phyloP scores from a whole-genome alignment of 805 yeast genomes.

The Saccharomyces eubayanus region DNA sequence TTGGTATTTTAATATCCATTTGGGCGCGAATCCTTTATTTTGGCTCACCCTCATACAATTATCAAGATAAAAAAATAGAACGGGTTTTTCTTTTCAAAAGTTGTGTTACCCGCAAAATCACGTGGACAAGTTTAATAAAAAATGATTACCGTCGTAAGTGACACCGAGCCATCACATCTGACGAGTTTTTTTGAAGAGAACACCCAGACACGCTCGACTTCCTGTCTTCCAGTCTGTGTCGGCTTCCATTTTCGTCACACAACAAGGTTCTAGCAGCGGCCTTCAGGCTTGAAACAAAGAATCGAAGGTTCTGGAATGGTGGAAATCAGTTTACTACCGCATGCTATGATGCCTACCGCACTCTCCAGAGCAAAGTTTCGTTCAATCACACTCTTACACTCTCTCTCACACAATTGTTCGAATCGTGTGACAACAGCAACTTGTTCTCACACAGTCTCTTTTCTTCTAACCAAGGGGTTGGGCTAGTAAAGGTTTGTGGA shows the following conservation, averaged over 20 bases:
- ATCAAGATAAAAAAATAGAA: not conserved
- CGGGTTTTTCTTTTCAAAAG: not conserved
- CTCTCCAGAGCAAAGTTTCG: not conserved
- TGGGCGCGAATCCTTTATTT: not conserved
- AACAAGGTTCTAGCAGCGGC: not conserved
- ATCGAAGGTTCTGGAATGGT: not conserved
- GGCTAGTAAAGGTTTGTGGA: not conserved
- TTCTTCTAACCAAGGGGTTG: not conserved
- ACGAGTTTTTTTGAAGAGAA: not conserved
- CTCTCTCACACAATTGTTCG: not conserved
- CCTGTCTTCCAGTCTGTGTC: not conserved
- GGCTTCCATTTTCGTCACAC: not conserved
- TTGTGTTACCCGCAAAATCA: not conserved
- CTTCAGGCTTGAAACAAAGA: not conserved
- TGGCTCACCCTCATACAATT: not conserved
- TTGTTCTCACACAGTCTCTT: not conserved
- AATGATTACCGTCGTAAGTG: not conserved
- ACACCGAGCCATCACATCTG: not conserved
- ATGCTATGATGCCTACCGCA: not conserved
- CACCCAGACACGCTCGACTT: constrained; percentile 1
- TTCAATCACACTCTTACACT: not conserved
- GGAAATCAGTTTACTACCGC: not conserved
- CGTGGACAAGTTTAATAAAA: not conserved
- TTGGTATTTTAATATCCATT: not conserved
- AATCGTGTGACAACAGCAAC: not conserved